These are phyloP conservation scores for Pestalotiopsis fici DNA, from an alignment of 2,329 filamentous ascomycete genomes.

Conservation along the genomic window DNA sequence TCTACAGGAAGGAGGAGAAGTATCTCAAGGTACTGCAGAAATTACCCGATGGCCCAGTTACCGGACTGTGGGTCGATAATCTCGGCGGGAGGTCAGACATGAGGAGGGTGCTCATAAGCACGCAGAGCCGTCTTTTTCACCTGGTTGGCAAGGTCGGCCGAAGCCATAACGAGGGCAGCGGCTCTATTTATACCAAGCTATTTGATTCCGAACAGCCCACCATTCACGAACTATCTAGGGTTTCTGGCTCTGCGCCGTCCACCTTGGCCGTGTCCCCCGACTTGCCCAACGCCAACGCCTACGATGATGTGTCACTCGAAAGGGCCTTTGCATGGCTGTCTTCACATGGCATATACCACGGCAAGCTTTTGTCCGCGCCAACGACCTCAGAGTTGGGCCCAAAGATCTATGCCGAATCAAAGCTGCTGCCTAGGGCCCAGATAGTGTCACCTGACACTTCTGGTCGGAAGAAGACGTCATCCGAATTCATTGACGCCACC, in stretches of 20 bases:
- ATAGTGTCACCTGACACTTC: slow-evolving; percentile 69
- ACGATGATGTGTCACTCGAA: slow-evolving; percentile 62
- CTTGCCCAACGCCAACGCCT: slow-evolving; percentile 51
- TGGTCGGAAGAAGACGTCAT: slow-evolving; percentile 63
- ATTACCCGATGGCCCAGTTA: slow-evolving; percentile 78
- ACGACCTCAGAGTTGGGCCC: slow-evolving; percentile 66
- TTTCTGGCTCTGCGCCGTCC: slow-evolving; percentile 62
- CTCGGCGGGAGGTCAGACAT: slow-evolving; percentile 69
- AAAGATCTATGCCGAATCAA: slow-evolving; percentile 77
- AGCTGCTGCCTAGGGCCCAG: slow-evolving; percentile 72
- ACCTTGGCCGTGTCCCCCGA: slow-evolving; percentile 78
- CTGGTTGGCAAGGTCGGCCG: slow-evolving; percentile 77
- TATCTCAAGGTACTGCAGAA: slow-evolving; percentile 85
- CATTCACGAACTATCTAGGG: slow-evolving; percentile 69
- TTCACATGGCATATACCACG: slow-evolving; percentile 83
- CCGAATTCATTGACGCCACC: slow-evolving; percentile 77
- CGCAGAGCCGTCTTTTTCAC: slow-evolving; percentile 76
- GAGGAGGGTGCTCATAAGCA: slow-evolving; percentile 78
- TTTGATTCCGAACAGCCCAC: slow-evolving; percentile 86
- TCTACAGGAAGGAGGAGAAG: slow-evolving; percentile 93
- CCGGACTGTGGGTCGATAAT: slow-evolving; percentile 82
- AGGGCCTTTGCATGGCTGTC: slow-evolving; percentile 89
- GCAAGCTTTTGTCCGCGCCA: slow-evolving; percentile 68
- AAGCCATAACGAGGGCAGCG: slow-evolving; percentile 74
- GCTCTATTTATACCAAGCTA: slow-evolving; percentile 81